Conservation (phyloP, 2,329 filamentous ascomycete species). For the Beauveria caledonica region DNA sequence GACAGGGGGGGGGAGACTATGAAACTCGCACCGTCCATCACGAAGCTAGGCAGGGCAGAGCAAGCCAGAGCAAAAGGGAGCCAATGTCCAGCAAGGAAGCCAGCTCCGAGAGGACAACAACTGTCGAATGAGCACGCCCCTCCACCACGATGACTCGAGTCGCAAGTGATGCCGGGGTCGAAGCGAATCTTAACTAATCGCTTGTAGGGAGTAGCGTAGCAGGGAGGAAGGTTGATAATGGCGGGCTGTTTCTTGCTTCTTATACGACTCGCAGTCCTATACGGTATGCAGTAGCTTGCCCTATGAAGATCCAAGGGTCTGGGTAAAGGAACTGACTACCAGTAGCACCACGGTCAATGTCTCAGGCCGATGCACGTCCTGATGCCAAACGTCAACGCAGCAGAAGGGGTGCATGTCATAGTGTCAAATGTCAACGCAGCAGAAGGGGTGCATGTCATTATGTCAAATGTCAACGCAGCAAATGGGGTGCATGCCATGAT, state of each 20-base stretch:
- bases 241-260: not conserved
- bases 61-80: not conserved
- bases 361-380: conserved; percentile 4
- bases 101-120: not conserved
- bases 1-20: not conserved
- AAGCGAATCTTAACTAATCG: not conserved
- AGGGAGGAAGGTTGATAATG: not conserved
- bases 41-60: not conserved
- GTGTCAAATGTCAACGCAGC: no score
- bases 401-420: not conserved
- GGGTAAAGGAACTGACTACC: not conserved
- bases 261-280: not conserved
- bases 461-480: no score
- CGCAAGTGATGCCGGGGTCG: not conserved
- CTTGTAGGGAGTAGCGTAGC: not conserved
- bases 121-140: not conserved
- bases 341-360: not conserved
- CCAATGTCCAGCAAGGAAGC: not conserved
- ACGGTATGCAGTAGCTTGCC: not conserved
- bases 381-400: not conserved
- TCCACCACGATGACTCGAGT: not conserved
- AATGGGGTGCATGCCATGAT: no score
- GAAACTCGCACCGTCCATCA: not conserved
- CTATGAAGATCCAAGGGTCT: not conserved
- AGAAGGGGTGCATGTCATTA: no score